phyloP scores from a whole-genome alignment of 1,284 basidiomycete genomes.

The Boletus sp. region DNA sequence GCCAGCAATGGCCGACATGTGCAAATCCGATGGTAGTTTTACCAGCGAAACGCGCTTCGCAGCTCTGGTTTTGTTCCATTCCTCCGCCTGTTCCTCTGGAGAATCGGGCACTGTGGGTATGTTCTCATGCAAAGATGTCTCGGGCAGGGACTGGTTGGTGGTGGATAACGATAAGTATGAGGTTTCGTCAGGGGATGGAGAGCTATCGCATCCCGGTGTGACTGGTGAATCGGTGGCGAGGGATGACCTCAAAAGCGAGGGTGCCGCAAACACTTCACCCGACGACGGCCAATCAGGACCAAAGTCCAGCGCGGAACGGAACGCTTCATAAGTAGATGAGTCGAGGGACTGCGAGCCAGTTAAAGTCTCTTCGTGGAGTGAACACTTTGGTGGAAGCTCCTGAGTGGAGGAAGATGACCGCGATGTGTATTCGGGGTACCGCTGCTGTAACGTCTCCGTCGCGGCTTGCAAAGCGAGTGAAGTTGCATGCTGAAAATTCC shows the following conservation, averaged over 20 bases:
- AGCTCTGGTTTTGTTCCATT: conserved; percentile 80
- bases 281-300: conserved; percentile 45
- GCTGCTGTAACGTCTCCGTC: conserved; percentile 57
- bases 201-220: conserved; percentile 17
- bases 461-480: conserved; percentile 70
- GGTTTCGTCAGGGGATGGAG: conserved; percentile 25
- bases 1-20: conserved; percentile 31
- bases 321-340: conserved; percentile 53
- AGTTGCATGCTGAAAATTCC: conserved; percentile 65
- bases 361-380: conserved; percentile 21
- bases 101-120: conserved; percentile 43
- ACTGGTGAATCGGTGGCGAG: conserved; percentile 38
- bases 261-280: conserved; percentile 35
- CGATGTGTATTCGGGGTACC: conserved; percentile 27
- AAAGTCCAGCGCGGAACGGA: conserved; percentile 63
- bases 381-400: conserved; percentile 30
- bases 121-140: conserved; percentile 39
- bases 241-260: conserved; percentile 33
- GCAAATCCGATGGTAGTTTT: conserved; percentile 58
- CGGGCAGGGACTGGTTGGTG: conserved; percentile 26
- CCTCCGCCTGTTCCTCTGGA: conserved; percentile 67
- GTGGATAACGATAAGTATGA: conserved; percentile 31
- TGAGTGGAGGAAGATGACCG: conserved; percentile 43
- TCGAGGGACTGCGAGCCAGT: conserved; percentile 40
- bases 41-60: conserved; percentile 82